Evolutionary conservation across 164 flowering plant species (phyloP), one percentile per base, ranked within the genome.

Genomic region (Aristolochia californica): DNA sequence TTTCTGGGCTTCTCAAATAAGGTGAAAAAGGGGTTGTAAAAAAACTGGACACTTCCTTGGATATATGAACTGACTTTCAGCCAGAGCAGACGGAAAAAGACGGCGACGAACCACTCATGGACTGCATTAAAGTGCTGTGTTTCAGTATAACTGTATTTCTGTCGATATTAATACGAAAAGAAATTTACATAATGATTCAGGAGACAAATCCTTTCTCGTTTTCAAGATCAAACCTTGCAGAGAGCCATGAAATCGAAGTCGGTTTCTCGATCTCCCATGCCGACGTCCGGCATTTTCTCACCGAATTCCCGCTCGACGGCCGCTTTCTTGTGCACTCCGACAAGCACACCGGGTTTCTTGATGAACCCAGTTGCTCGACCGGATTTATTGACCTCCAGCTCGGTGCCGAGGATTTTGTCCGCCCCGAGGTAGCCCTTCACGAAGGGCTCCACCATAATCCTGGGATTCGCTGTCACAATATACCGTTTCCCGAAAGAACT

Each of bases 371-470:
- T 87, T 1, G 82, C 83, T 62, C 76, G 69, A 0, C 91, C 91
- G 0, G 74, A 72, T 40, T 78, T 80, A 0, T 77, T 40, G 1
- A 78, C 83, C 59, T 82, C 80, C 12, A 87, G 43, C 65, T 87
- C 95, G 0, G 91, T 87, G 45, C 95, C 95, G 13, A 87, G 62
- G 14, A 87, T 91, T 68, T 73, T 77, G 27, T 87, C 95, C 5
- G 75, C 88, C 0, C 91, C 91, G 0, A 87, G 45, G 58, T 69
- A 84, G 2, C 50, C 53, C 68, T 70, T 79, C 18, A 62, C 85
- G 60, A 87, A 87, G 1, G 72, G 88, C 60, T 87, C 95, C 18
- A 84, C 90, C 95, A 87, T 80, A 2, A 86, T 45, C 51, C 85
- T 69, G 2, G 95, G 95, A 34, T 55, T 80, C 0, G 83, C 85